These are phyloP conservation scores for Hemileccinum impolitum DNA, from an alignment of 768 basidiomycete genomes.

Conservation along the genomic window DNA sequence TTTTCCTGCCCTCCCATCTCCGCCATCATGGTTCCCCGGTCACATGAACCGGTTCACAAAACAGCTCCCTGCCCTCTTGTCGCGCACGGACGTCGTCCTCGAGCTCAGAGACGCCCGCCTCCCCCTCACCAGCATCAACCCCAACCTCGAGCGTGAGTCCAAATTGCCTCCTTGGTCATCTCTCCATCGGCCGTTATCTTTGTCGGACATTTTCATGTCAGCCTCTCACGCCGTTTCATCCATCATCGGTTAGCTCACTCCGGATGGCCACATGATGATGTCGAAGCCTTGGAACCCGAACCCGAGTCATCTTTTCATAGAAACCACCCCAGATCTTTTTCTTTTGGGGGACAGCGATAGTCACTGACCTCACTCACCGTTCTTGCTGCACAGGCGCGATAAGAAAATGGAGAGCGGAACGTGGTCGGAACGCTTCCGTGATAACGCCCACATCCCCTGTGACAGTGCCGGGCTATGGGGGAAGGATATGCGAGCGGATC, in stretches of 20 bases:
- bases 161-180: neutral
- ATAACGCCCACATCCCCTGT: slow-evolving; percentile 20
- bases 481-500: slow-evolving; percentile 68
- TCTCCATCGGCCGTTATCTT: neutral
- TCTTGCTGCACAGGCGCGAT: slow-evolving; percentile 47
- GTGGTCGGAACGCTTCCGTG: slow-evolving; percentile 52
- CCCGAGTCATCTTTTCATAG: slow-evolving; percentile 7
- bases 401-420: slow-evolving; percentile 65
- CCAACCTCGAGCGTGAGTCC: slow-evolving; percentile 73
- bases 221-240: slow-evolving; percentile 21
- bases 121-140: slow-evolving; percentile 92
- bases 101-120: slow-evolving; percentile 92
- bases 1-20: slow-evolving; percentile 54
- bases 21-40: slow-evolving; percentile 94
- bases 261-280: slow-evolving; percentile 11
- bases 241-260: slow-evolving; percentile 12
- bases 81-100: slow-evolving; percentile 85
- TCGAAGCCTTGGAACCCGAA: slow-evolving; percentile 9
- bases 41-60: slow-evolving; percentile 90
- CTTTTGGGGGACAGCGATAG: slow-evolving; percentile 5
- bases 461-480: slow-evolving; percentile 22
- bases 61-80: slow-evolving; percentile 70
- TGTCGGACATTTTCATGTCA: slow-evolving; percentile 1
- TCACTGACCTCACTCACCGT: slow-evolving; percentile 16
- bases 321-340: slow-evolving; percentile 6